A percentile compares a stretch with the other conserved stretches of the same genome.
These are phyloP conservation scores for Schizothecium vesticola DNA, from an alignment of 495 filamentous ascomycete genomes.

Conservation along the genomic window DNA sequence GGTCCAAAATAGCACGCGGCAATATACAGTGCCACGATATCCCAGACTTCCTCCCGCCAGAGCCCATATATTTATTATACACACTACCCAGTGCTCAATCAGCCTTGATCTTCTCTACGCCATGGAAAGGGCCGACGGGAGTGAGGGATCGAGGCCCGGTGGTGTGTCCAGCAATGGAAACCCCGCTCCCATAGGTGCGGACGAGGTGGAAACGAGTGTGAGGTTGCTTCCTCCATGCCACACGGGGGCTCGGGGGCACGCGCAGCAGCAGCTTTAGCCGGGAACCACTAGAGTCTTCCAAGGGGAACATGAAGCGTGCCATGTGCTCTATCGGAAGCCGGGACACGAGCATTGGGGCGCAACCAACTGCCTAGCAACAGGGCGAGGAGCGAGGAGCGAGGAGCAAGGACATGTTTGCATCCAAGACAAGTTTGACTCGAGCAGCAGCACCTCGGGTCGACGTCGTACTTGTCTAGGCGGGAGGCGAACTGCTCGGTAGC, in stretches of 20 bases:
- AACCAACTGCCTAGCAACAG: neutral
- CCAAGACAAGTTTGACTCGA: slow-evolving; percentile 1
- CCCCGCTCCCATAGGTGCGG: neutral
- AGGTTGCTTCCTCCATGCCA: slow-evolving; percentile 1
- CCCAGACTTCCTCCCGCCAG: neutral
- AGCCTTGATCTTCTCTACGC: neutral
- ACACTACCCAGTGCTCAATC: neutral
- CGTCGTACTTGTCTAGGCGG: neutral
- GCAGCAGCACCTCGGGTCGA: neutral
- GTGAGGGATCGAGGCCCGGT: neutral
- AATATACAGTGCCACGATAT: neutral
- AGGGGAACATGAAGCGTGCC: neutral
- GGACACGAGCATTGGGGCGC: neutral
- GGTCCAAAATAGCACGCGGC: neutral
- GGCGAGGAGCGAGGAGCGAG: neutral
- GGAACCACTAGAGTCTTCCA: neutral
- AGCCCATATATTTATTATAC: too few relatives aligned
- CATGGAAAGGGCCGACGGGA: neutral
- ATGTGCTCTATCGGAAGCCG: neutral
- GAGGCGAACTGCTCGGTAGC: neutral
- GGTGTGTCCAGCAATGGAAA: neutral
- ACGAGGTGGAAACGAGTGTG: neutral
- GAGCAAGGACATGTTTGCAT: neutral
- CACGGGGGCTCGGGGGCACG: neutral
- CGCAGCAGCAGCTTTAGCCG: slow-evolving; percentile 6